Evolutionary conservation across 2,329 filamentous ascomycete genomes (phyloP), one percentile per base, ranked within the genome.

Genomic region (Aspergillus hiratsukae): DNA sequence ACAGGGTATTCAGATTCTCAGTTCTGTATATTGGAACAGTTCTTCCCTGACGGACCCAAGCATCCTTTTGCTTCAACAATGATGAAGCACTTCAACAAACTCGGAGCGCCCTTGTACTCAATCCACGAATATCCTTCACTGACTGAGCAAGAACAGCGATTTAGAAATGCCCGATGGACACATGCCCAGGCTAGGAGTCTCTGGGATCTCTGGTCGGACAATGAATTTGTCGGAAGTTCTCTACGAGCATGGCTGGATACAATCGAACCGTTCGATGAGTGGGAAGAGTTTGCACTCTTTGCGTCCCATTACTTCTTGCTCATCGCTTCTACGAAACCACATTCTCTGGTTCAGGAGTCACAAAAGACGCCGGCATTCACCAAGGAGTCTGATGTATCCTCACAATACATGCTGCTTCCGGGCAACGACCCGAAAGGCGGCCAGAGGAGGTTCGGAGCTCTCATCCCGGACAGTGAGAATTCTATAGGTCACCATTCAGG

Each of bases 211-310:
- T 97, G 92, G 92, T 84, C 82, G 10, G 84, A 89, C 61, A 77
- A 84, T 14, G 68, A 76, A 2, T 92, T 92, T 69, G 74, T 96
- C 21, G 79, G 78, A 5, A 67, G 80, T 1, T 73, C 79, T 1
- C 81, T 90, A 59, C 82, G 90, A 60, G 76, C 70, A 37, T 75
- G 75, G 10, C 75, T 97, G 14, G 87, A 96, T 64, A 68, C 76
- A 0, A 73, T 91, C 17, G 93, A 97, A 67, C 85, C 88, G 0
- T 97, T 97, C 68, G 93, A 97, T 71, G 92, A 97, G 73, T 96
- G 91, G 91, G 93, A 97, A 72, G 93, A 97, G 66, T 91, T 97
- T 68, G 86, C 88, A 2, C 78, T 96, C 0, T 96, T 95, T 71
- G 85, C 84, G 2, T 86, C 86, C 35, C 92, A 97, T 72, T 96